Evolutionary conservation across 2,329 filamentous ascomycete genomes (phyloP), one percentile per base, ranked within the genome.

Genomic region (Talaromyces sp.): DNA sequence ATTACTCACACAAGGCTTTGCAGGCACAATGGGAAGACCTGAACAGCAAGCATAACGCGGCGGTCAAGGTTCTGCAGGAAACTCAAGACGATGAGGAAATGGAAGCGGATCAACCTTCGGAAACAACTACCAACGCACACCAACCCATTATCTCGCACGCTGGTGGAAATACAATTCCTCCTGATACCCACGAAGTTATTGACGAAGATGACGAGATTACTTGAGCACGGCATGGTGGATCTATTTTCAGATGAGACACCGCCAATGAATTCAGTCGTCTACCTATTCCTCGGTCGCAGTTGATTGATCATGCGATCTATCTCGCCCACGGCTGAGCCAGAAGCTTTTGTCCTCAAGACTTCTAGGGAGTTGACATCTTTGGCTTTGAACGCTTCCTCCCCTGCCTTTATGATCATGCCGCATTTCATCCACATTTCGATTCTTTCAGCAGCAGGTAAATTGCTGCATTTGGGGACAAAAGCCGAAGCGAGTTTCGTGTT

Each of bases 401-500:
- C 95, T 2, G 95, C 95, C 77, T 91, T 92, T 29, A 89, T 84
- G 51, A 91, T 81, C 86, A 96, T 85, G 19, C 93, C 93, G 74
- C 95, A 98, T 77, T 96, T 96, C 68, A 96, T 87, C 84, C 93
- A 99, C 93, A 99, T 97, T 66, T 89, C 85, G 59, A 96, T 88
- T 3, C 88, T 81, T 68, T 92, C 89, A 2, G 85, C 82, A 0
- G 84, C 80, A 51, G 87, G 83, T 53, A 96, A 73, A 59, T 82
- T 81, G 17, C 87, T 88, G 78, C 93, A 97, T 75, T 98, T 98
- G 2, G 91, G 87, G 56, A 98, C 86, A 75, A 97, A 98, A 5
- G 86, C 74, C 0, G 89, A 85, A 1, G 95, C 95, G 17, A 96
- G 82, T 63, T 93, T 89, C 5, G 91, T 89, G 71, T 98, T 98